phyloP scores from a whole-genome alignment of 208 protist species.

The Trichomonas vaginalis region DNA sequence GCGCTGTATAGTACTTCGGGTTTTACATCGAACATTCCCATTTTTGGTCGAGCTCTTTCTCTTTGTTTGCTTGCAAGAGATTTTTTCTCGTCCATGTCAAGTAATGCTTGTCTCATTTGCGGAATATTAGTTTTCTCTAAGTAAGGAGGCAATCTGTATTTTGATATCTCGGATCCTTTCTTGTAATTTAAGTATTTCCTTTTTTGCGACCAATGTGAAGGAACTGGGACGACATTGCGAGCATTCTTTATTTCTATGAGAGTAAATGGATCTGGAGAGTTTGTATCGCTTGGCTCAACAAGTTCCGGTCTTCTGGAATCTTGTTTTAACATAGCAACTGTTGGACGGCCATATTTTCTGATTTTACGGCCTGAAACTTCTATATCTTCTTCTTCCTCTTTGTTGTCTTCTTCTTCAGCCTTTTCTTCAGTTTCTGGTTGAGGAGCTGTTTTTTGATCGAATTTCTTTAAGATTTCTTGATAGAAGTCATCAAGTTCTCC shows the following conservation, averaged over 20 bases:
- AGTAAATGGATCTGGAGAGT: constrained; percentile 72
- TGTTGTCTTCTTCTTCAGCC: background rate
- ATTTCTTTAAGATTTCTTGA: background rate
- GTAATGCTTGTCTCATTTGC: constrained; percentile 53
- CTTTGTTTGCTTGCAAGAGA: constrained; percentile 45
- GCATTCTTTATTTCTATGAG: constrained; percentile 79
- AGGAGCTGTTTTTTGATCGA: background rate
- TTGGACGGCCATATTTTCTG: constrained; percentile 36
- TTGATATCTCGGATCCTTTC: constrained; percentile 59
- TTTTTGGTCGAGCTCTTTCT: constrained; percentile 57
- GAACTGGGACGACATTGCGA: constrained; percentile 75
- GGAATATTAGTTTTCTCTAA: constrained; percentile 68
- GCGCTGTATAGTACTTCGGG: constrained; percentile 69
- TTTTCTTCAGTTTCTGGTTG: background rate
- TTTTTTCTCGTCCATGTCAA: constrained; percentile 53
- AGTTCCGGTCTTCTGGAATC: constrained; percentile 59
- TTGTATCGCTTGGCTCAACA: constrained; percentile 81
- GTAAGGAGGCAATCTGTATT: constrained; percentile 66
- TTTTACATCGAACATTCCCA: constrained; percentile 58
- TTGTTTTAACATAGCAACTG: constrained; percentile 64
- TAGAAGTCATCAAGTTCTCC: background rate
- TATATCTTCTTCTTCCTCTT: background rate
- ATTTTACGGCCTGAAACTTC: background rate
- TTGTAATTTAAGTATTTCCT: constrained; percentile 83
- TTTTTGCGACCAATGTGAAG: constrained; percentile 89